These are phyloP conservation scores for Capsicum baccatum DNA, from an alignment of 257 asterid genomes.

Conservation along the genomic window DNA sequence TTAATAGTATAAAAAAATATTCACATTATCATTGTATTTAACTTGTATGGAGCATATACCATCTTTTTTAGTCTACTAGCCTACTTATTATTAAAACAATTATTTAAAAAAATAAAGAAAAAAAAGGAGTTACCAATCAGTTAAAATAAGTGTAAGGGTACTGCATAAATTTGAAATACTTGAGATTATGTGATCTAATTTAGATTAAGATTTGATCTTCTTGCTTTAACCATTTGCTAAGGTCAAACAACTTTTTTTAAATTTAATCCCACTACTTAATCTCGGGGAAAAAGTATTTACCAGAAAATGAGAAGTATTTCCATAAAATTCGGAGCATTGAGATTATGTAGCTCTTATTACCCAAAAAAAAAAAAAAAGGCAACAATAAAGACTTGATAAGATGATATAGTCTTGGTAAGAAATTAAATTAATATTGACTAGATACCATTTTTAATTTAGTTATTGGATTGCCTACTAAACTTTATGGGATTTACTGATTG, in stretches of 20 bases:
- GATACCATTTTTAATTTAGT: background rate
- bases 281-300: background rate
- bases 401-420: background rate
- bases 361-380: background rate
- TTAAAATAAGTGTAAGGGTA: background rate
- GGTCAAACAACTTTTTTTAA: background rate
- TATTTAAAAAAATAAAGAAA: background rate
- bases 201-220: background rate
- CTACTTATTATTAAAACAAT: background rate
- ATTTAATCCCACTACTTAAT: background rate
- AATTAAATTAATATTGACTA: background rate
- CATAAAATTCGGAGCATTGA: background rate
- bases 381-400: background rate
- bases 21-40: background rate
- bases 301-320: background rate
- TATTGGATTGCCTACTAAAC: conserved; percentile 14
- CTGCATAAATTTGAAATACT: background rate
- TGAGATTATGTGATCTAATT: conserved; percentile 1
- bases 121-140: background rate
- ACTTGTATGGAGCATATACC: background rate
- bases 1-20: background rate
- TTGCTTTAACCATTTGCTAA: background rate
- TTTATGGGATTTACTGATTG: background rate
- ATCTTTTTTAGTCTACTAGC: background rate
- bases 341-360: background rate